Conservation (phyloP, 2,329 filamentous ascomycete genomes). For the Talaromyces sp. region DNA sequence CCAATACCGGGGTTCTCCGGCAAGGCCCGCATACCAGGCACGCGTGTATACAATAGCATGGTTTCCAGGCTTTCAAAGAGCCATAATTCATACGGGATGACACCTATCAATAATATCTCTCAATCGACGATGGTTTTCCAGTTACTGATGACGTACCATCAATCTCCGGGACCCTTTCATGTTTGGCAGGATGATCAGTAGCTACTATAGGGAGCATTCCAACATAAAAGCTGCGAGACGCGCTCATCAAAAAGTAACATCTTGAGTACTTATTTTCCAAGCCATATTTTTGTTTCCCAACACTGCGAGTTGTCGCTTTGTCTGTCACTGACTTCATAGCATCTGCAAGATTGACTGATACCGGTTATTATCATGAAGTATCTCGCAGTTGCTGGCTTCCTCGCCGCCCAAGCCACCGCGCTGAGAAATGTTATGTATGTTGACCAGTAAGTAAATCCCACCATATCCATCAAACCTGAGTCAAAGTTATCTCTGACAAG, state of each 20-base stretch:
- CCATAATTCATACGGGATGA: background rate
- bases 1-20: background rate
- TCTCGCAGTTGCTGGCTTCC: constrained; percentile 26
- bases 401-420: constrained; percentile 31
- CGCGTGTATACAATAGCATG: background rate
- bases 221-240: background rate
- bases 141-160: background rate
- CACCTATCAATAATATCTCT: no score
- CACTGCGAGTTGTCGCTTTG: background rate
- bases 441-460: constrained; percentile 41
- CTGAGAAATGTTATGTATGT: constrained; percentile 45
- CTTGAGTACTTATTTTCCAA: no score
- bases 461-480: background rate
- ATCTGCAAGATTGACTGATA: background rate
- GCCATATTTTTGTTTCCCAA: no score
- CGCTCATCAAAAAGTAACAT: background rate
- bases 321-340: background rate
- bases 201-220: background rate
- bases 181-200: background rate
- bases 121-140: background rate
- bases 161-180: background rate
- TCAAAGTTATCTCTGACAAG: constrained; percentile 12
- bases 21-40: constrained; percentile 1
- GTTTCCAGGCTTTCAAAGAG: background rate
- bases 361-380: constrained; percentile 25